A percentile compares a stretch with the other conserved stretches of the same genome.
These are phyloP conservation scores for Globisporangium mamillatum DNA, from an alignment of 352 stramenopile species.

Conservation along the genomic window DNA sequence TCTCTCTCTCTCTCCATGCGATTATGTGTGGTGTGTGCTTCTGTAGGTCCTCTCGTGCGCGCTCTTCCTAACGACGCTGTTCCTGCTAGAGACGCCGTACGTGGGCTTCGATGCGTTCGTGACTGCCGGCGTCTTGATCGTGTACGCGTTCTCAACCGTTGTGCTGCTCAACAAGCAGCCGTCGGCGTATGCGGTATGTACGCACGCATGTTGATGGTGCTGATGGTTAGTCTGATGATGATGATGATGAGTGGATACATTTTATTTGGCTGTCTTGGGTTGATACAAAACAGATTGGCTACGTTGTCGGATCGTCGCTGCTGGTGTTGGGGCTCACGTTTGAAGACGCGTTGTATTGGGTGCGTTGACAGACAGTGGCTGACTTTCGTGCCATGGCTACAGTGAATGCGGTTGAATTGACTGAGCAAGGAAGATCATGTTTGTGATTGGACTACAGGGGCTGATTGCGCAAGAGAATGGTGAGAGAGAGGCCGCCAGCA, in stretches of 20 bases:
- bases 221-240: slow-evolving; percentile 2
- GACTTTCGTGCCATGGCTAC: neutral
- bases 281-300: slow-evolving; percentile 48
- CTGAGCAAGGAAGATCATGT: neutral
- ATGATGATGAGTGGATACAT: neutral
- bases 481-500: slow-evolving; percentile 31
- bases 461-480: slow-evolving; percentile 37
- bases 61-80: slow-evolving; percentile 67
- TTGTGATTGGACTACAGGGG: slow-evolving; percentile 21
- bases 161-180: slow-evolving; percentile 80
- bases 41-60: slow-evolving; percentile 52
- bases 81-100: slow-evolving; percentile 66
- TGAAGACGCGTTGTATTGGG: slow-evolving; percentile 69
- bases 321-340: slow-evolving; percentile 69
- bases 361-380: slow-evolving; percentile 15
- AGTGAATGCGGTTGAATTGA: neutral
- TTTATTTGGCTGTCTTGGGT: neutral
- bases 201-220: neutral
- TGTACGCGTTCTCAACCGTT: slow-evolving; percentile 75
- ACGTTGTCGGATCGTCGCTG: slow-evolving; percentile 64
- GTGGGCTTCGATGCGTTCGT: slow-evolving; percentile 67
- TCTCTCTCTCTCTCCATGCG: neutral
- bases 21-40: neutral
- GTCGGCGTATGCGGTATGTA: slow-evolving; percentile 69
- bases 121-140: slow-evolving; percentile 52